These are phyloP conservation scores for Musa schizocarpa DNA, from an alignment of 176 grass and related monocot species.

Conservation along the genomic window DNA sequence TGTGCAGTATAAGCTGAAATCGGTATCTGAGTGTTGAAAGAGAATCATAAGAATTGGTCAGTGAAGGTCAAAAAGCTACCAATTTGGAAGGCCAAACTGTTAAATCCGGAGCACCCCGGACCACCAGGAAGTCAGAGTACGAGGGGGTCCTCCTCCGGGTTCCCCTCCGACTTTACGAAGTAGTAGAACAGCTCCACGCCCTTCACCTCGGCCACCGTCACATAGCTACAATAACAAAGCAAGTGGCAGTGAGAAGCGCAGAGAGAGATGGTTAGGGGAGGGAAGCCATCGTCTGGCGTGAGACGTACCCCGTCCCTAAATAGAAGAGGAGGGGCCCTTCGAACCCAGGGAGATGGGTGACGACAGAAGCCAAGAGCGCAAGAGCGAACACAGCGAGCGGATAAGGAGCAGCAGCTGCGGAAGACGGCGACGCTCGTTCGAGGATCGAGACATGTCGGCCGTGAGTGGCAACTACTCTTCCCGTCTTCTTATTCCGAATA, in stretches of 20 bases:
- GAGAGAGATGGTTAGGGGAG: not conserved
- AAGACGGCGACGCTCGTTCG: not conserved
- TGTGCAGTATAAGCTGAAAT: not conserved
- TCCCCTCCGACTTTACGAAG: constrained; percentile 43
- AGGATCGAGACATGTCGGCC: too few relatives aligned
- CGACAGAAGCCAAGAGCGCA: constrained; percentile 3
- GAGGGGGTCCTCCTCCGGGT: constrained; percentile 26
- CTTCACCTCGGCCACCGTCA: constrained; percentile 31
- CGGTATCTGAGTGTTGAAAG: not conserved
- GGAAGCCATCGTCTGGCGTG: not conserved
- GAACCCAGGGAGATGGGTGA: constrained; percentile 44
- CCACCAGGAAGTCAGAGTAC: constrained; percentile 37
- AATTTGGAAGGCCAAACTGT: constrained; percentile 26
- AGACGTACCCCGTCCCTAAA: constrained; percentile 53
- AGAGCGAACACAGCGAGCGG: not conserved
- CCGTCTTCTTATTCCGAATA: too few relatives aligned
- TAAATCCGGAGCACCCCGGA: constrained; percentile 25
- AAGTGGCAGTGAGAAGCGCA: too few relatives aligned
- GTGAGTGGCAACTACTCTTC: too few relatives aligned
- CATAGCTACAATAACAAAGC: constrained; percentile 24
- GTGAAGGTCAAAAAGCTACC: constrained; percentile 19
- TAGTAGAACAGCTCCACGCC: constrained; percentile 63
- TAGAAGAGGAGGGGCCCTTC: constrained; percentile 37
- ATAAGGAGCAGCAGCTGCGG: not conserved
- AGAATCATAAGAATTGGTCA: not conserved